phyloP scores from a whole-genome alignment of 1,139 yeast species.

The Casaregolazyma lundiana region DNA sequence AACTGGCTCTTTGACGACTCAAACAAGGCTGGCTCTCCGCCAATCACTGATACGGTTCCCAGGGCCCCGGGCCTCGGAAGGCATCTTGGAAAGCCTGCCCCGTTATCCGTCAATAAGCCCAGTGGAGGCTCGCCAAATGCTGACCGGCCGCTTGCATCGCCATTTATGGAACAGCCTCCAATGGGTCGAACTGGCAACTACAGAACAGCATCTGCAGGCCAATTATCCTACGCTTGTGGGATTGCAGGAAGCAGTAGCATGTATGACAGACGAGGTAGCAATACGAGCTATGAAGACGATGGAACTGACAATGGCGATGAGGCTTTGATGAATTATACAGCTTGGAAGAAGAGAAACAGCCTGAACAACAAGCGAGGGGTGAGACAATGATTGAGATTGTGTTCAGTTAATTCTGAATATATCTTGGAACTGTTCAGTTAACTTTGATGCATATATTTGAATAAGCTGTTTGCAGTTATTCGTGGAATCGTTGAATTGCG shows the following conservation, averaged over 20 bases:
- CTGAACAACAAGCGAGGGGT: constrained; percentile 33
- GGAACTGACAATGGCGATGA: constrained; percentile 2
- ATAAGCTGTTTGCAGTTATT: background rate
- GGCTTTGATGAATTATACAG: constrained; percentile 29
- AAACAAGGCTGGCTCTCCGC: background rate
- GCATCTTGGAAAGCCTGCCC: background rate
- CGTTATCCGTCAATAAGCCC: background rate
- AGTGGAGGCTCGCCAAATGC: background rate
- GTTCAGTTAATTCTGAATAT: too few relatives aligned
- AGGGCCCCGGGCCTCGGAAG: background rate
- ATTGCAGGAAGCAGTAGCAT: background rate
- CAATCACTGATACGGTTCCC: background rate
- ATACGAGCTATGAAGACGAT: constrained; percentile 4
- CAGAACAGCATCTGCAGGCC: constrained; percentile 12
- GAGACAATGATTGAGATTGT: constrained; percentile 10
- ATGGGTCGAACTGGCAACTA: constrained; percentile 8
- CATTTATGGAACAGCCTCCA: constrained; percentile 24
- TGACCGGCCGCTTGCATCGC: constrained; percentile 26
- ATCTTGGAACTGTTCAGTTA: constrained; percentile 1
- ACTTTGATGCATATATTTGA: background rate
- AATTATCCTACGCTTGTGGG: constrained; percentile 11
- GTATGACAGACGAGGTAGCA: constrained; percentile 1
- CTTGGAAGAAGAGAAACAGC: constrained; percentile 35
- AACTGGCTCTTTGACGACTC: background rate
- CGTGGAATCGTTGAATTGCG: too few relatives aligned